phyloP scores from a whole-genome alignment of 176 grass and related monocot species.

The Thinopyrum elongatum region DNA sequence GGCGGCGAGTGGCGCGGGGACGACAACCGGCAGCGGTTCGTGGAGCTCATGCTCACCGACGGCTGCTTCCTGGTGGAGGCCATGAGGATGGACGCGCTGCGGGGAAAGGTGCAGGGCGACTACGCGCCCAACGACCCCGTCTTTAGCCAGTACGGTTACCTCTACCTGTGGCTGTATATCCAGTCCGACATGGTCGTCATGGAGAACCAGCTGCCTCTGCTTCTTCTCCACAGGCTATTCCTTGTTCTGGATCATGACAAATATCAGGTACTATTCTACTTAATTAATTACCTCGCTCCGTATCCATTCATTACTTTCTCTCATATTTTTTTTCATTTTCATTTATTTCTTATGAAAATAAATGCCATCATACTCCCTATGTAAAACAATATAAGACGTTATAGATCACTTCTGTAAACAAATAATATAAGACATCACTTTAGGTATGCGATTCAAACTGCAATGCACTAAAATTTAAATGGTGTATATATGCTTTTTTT shows the following conservation, averaged over 20 bases:
- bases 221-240: constrained; percentile 9
- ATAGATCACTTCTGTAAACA: too few relatives aligned
- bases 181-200: constrained; percentile 38
- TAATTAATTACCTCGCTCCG: too few relatives aligned
- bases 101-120: neutral
- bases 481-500: too few relatives aligned
- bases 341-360: neutral
- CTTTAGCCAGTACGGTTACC: constrained; percentile 35
- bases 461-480: neutral
- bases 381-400: too few relatives aligned
- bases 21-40: neutral
- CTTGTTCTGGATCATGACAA: neutral
- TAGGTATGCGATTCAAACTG: neutral
- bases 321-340: neutral
- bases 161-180: constrained; percentile 1
- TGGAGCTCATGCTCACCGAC: constrained; percentile 50
- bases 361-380: too few relatives aligned
- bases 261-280: neutral
- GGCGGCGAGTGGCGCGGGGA: constrained; percentile 23
- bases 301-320: neutral
- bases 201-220: constrained; percentile 48
- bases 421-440: too few relatives aligned
- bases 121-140: constrained; percentile 44
- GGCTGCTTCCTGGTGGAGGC: constrained; percentile 61
- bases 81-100: neutral